Conservation (phyloP, 257 asterid genomes). For the Nicotiana obtusifolia region DNA sequence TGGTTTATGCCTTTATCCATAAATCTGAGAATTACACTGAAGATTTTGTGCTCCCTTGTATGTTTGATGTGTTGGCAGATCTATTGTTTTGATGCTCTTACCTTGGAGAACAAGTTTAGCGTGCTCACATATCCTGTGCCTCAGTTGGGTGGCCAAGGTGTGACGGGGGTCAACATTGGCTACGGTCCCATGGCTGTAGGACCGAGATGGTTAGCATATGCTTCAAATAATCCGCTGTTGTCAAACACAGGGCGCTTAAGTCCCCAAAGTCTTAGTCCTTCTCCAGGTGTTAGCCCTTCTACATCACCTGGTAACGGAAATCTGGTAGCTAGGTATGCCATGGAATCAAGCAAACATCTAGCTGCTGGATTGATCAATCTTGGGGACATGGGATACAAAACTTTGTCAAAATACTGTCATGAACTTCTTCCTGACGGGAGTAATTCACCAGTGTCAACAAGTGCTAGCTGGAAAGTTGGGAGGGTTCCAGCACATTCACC, state of each 20-base stretch:
- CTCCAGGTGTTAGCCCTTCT: slow-evolving; percentile 56
- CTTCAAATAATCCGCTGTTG: slow-evolving; percentile 37
- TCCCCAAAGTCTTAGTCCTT: slow-evolving; percentile 48
- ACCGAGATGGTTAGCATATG: slow-evolving; percentile 47
- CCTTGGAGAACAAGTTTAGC: slow-evolving; percentile 42
- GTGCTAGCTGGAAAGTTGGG: slow-evolving; percentile 36
- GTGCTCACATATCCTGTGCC: slow-evolving; percentile 46
- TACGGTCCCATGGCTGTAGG: slow-evolving; percentile 52
- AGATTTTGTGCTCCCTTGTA: background rate
- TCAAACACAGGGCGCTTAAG: slow-evolving; percentile 42
- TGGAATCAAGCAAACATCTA: slow-evolving; percentile 48
- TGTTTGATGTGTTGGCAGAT: slow-evolving; percentile 34
- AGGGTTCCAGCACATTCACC: slow-evolving; percentile 29
- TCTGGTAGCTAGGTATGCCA: slow-evolving; percentile 47
- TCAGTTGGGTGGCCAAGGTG: slow-evolving; percentile 39
- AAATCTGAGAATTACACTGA: background rate
- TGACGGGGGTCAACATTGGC: slow-evolving; percentile 35
- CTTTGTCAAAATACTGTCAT: slow-evolving; percentile 44
- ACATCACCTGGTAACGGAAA: slow-evolving; percentile 48
- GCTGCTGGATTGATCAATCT: slow-evolving; percentile 46
- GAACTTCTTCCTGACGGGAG: slow-evolving; percentile 45
- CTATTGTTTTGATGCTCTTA: slow-evolving; percentile 47
- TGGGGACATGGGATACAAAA: slow-evolving; percentile 43
- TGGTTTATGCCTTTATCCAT: background rate
- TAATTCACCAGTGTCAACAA: slow-evolving; percentile 31